Conservation (phyloP, 805 yeast species). For the Jamesozyma lodderae region DNA sequence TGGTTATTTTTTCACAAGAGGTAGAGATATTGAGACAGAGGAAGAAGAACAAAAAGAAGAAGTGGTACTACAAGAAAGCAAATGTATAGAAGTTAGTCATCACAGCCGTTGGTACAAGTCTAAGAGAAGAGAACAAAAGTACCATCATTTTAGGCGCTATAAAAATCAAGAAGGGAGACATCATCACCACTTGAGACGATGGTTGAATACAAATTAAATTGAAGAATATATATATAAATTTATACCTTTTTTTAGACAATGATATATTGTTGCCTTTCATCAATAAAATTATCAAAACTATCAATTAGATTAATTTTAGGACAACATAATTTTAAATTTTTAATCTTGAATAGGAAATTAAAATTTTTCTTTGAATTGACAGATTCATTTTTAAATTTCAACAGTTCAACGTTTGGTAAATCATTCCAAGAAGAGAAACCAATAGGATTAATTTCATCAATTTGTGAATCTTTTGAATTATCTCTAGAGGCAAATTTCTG, state of each 20-base stretch:
- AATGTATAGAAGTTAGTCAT: too few species aligned
- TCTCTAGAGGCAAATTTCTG: too few species aligned
- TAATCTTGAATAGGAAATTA: slow-evolving; percentile 14
- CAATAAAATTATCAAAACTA: slow-evolving; percentile 17
- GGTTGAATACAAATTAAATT: too few species aligned
- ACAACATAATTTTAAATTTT: slow-evolving; percentile 10
- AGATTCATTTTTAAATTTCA: slow-evolving; percentile 2
- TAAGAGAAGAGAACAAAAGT: too few species aligned
- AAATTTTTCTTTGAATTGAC: not conserved
- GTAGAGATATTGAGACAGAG: too few species aligned
- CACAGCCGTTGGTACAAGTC: too few species aligned
- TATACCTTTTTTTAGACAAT: slow-evolving; percentile 8
- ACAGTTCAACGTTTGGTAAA: slow-evolving; percentile 10
- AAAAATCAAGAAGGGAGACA: too few species aligned
- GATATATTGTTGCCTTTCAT: slow-evolving; percentile 18
- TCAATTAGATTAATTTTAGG: slow-evolving; percentile 14
- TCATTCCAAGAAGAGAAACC: slow-evolving; percentile 24
- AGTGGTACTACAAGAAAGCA: too few species aligned
- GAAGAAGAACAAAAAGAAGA: too few species aligned
- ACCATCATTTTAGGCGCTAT: too few species aligned
- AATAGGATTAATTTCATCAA: slow-evolving; percentile 12
- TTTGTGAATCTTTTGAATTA: not conserved
- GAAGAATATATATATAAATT: not conserved
- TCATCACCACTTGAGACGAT: too few species aligned
- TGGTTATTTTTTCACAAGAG: too few species aligned